Percentiles rank a stretch among this genome's conserved stretches.
Conservation (phyloP, 2,329 filamentous ascomycete genomes). For the Penicillium hordei region DNA sequence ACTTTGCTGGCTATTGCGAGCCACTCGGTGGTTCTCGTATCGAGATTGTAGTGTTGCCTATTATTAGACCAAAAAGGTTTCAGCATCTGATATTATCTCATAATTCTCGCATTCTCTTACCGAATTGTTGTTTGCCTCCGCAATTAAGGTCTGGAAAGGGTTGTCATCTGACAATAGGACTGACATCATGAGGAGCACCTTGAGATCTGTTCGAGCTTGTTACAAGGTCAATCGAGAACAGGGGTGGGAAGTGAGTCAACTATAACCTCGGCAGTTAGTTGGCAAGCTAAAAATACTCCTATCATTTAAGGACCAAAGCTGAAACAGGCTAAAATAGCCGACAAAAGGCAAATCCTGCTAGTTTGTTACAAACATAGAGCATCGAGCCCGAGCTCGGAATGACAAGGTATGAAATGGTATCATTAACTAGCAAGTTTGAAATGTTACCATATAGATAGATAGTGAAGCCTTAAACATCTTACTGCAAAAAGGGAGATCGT, state of each 20-base stretch:
- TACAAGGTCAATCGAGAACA: neutral
- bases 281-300: neutral
- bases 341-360: neutral
- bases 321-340: neutral
- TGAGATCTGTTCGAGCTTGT: neutral
- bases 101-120: constrained; percentile 4
- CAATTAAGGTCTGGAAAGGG: constrained; percentile 19
- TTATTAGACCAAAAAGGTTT: neutral
- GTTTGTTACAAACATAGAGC: neutral
- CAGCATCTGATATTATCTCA: neutral
- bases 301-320: neutral
- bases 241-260: neutral
- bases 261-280: neutral
- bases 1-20: constrained; percentile 73
- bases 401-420: neutral
- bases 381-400: neutral
- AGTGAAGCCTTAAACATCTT: neutral
- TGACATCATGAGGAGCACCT: neutral
- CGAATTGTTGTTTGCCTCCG: constrained; percentile 13
- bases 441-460: neutral
- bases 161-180: constrained; percentile 18
- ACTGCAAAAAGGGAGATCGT: neutral
- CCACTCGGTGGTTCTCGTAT: constrained; percentile 70
- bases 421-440: neutral
- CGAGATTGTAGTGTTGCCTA: constrained; percentile 61